Base-by-base conservation (phyloP, 2,329 filamentous ascomycete species). In the Penicillium sp. region DNA sequence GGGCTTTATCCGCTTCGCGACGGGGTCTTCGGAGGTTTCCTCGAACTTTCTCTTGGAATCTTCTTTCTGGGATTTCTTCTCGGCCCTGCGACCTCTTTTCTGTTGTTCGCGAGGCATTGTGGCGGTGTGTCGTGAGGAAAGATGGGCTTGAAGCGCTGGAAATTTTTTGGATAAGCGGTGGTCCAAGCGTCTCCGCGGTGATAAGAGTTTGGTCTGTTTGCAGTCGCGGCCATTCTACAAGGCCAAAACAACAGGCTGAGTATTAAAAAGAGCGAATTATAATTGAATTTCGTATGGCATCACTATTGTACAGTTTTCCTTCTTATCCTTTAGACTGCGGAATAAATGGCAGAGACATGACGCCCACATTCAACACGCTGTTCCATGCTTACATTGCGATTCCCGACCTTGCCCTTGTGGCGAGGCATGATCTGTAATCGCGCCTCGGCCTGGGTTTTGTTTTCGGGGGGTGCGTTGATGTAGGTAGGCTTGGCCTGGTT, bases 331-430 rank as follows among this genome's bases (percentile, higher is more conserved):
- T 62, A 81, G 32, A 77, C 71, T 6, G 74, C 74, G 33, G 88
- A 94, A 70, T 93, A 97, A 4, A 95, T 84, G 15, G 83, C 88
- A 49, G 86, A 91, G 12, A 90, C 83, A 55, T 81, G 83, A 54
- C 86, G 79, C 17, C 91, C 91, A 65, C 90, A 96, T 67, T 93
- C 88, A 10, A 95, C 83, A 59, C 83, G 83, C 72, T 96, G 91
- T 73, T 95, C 89, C 57, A 95, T 73, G 48, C 77, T 84, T 15
- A 85, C 84, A 64, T 77, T 87, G 61, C 85, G 76, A 2, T 87
- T 86, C 2, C 79, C 80, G 7, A 93, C 67, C 49, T 77, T 80
- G 19, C 86, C 84, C 56, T 79, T 87, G 57, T 84, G 80, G 59
- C 79, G 75, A 34, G 90, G 90, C 51, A 89, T 88, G 57, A 95